Conservation (phyloP, 106 monocot genomes). For the Dactylorhiza incarnata region DNA sequence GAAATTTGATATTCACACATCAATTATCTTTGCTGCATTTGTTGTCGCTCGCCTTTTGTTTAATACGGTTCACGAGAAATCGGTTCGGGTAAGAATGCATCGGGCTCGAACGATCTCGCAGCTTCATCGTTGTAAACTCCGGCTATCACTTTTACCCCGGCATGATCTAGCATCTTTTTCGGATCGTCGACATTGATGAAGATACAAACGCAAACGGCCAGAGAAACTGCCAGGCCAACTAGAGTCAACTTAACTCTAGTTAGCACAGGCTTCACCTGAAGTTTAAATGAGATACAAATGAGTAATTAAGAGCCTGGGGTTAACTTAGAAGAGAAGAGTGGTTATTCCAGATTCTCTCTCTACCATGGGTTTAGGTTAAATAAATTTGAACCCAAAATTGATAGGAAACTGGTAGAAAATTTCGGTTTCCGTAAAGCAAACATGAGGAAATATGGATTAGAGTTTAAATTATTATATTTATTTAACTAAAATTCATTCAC, state of each 20-base stretch:
- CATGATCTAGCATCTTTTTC: conserved; percentile 24
- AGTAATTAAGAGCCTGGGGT: neutral
- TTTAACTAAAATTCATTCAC: no score
- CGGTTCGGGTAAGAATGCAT: conserved; percentile 78
- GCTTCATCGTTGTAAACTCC: conserved; percentile 72
- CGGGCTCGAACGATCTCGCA: conserved; percentile 88
- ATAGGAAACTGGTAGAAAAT: no score
- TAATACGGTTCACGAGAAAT: conserved; percentile 21
- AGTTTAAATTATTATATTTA: no score
- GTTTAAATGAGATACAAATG: neutral
- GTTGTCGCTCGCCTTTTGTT: neutral
- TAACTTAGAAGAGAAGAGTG: neutral
- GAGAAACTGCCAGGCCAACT: conserved; percentile 61
- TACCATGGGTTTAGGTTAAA: no score
- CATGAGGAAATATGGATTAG: neutral
- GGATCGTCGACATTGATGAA: conserved; percentile 51
- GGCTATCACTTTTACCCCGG: conserved; percentile 30
- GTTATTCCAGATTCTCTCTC: no score
- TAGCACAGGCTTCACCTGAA: conserved; percentile 90
- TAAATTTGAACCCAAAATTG: no score
- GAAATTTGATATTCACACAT: neutral
- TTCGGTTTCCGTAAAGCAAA: neutral
- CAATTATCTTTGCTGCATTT: no score
- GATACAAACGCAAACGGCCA: conserved; percentile 53
- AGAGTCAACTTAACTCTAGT: conserved; percentile 81